Evolutionary conservation across 1,284 basidiomycete genomes (phyloP).

Genomic region (Cutaneotrichosporon curvatum): DNA sequence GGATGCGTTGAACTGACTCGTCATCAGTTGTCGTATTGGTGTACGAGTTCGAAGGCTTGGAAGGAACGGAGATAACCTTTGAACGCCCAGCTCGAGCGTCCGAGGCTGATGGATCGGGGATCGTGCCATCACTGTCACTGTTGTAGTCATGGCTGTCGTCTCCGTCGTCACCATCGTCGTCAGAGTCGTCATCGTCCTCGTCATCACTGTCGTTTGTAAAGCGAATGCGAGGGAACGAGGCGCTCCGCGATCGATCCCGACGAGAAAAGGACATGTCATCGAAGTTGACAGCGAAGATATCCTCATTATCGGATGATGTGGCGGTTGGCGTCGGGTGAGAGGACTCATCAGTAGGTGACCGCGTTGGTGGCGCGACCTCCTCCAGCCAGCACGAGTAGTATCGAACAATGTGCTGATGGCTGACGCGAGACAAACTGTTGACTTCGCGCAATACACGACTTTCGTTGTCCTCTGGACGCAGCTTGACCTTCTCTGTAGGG

Average conservation of each 20-base stretch:
- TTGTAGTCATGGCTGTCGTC: slow-evolving; percentile 16
- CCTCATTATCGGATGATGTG: slow-evolving; percentile 19
- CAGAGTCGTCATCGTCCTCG: slow-evolving; percentile 31
- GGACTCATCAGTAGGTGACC: slow-evolving; percentile 2
- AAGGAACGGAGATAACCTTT: slow-evolving; percentile 9
- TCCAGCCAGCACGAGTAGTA: slow-evolving; percentile 52
- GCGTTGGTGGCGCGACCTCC: slow-evolving; percentile 27
- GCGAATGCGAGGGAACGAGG: slow-evolving; percentile 42
- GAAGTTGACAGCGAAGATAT: slow-evolving; percentile 41
- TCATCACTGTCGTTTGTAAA: slow-evolving; percentile 38
- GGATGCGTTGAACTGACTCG: slow-evolving; percentile 31
- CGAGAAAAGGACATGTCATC: slow-evolving; percentile 36
- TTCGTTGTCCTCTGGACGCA: slow-evolving; percentile 71
- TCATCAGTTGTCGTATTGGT: slow-evolving; percentile 33
- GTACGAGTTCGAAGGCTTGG: slow-evolving; percentile 14
- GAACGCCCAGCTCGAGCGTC: slow-evolving; percentile 4
- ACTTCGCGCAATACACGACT: slow-evolving; percentile 87
- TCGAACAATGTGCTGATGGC: slow-evolving; percentile 83
- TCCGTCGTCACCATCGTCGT: slow-evolving; percentile 14
- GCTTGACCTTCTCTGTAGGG: slow-evolving; percentile 78
- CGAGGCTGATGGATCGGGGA: slow-evolving; percentile 29
- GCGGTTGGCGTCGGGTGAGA: slow-evolving; percentile 5
- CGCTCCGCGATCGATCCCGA: slow-evolving; percentile 34
- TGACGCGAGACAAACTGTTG: slow-evolving; percentile 75
- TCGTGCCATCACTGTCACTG: slow-evolving; percentile 25